These are phyloP conservation scores for Fusarium newnesense DNA, from an alignment of 2,329 filamentous ascomycete species.

Conservation along the genomic window DNA sequence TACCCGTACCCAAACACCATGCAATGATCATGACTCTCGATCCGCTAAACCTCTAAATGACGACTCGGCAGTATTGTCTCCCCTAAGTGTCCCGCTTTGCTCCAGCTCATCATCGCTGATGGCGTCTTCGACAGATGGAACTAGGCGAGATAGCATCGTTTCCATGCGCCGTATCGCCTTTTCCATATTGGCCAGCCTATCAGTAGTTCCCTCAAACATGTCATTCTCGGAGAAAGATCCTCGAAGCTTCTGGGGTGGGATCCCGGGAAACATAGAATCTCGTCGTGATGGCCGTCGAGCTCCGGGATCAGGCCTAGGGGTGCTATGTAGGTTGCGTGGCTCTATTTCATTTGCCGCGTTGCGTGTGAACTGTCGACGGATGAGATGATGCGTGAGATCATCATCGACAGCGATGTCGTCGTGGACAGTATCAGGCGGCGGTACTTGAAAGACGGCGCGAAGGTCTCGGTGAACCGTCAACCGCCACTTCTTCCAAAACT, in stretches of 20 bases:
- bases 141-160: constrained; percentile 55
- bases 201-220: constrained; percentile 56
- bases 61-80: constrained; percentile 45
- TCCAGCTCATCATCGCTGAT: constrained; percentile 42
- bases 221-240: constrained; percentile 59
- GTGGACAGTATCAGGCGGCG: constrained; percentile 70
- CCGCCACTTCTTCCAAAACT: constrained; percentile 74
- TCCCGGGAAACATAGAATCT: constrained; percentile 67
- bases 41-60: constrained; percentile 39
- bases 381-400: constrained; percentile 66
- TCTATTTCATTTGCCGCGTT: constrained; percentile 51
- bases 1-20: constrained; percentile 6
- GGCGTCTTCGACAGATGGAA: constrained; percentile 45
- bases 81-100: constrained; percentile 45
- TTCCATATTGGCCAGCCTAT: constrained; percentile 62
- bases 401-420: constrained; percentile 69
- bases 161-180: constrained; percentile 60
- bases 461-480: constrained; percentile 79
- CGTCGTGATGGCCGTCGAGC: constrained; percentile 55
- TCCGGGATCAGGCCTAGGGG: constrained; percentile 41
- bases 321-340: constrained; percentile 31
- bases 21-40: constrained; percentile 10
- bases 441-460: constrained; percentile 76
- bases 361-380: constrained; percentile 65
- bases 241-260: constrained; percentile 58